Base-by-base conservation (phyloP, 208 protist genomes). In the Dictyostelium gargantuum region DNA sequence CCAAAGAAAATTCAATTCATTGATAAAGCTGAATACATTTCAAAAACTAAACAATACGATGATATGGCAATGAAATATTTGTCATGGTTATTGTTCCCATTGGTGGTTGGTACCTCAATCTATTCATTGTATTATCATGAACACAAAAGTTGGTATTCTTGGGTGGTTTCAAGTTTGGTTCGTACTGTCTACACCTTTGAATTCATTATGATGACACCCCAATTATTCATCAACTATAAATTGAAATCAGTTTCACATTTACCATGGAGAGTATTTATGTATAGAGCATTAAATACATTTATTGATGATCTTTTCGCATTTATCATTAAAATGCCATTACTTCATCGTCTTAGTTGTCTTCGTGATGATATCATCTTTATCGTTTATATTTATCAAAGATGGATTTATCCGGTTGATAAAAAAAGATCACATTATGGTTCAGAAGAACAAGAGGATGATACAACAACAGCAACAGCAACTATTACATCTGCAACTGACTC, bases 241-340 rank as follows among this genome's bases (percentile, higher is more conserved):
- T 61, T 94, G 23, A 91, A 91, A 95, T 98, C 96, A 35, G 99
- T 99, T 9, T 98, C 98, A 0, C 98, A 99, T 93, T 94, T 99
- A 79, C 99, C 99, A 46, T 99, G 98, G 98, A 96, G 98, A 74
- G 98, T 98, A 4, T 99, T 99, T 94, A 96, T 99, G 42, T 99
- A 99, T 94, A 99, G 99, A 94, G 91, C 91, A 29, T 52, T 99
- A 50, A 99, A 99, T 93, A 99, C 99, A 1, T 98, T 99, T 86
- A 99, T 99, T 91, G 99, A 99, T 95, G 99, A 99, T 94, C 94
- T 99, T 17, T 99, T 99, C 94, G 98, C 99, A 3, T 99, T 99
- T 94, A 98, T 99, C 81, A 99, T 99, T 66, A 98, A 97, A 93
- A 99, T 99, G 99, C 99, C 99, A 44, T 98, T 96, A 81, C 80